A percentile compares a stretch with the other conserved stretches of the same genome.
phyloP scores from a whole-genome alignment of 2,329 filamentous ascomycete genomes.

The Scedosporium minutisporum region DNA sequence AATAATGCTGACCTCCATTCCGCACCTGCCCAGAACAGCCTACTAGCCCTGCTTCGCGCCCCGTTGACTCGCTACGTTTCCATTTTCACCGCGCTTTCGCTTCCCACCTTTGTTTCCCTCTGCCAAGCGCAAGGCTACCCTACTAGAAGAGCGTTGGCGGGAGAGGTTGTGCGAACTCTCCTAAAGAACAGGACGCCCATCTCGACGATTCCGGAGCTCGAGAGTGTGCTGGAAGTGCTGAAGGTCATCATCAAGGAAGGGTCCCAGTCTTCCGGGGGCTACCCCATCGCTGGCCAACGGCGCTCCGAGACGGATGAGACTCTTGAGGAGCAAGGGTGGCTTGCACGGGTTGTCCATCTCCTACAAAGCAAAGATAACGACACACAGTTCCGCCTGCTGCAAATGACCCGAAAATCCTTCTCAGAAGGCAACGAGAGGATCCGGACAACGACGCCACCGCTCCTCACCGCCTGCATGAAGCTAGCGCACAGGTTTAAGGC shows the following conservation, averaged over 20 bases:
- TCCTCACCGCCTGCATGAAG: constrained; percentile 84
- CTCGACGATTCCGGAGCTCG: constrained; percentile 66
- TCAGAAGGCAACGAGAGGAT: constrained; percentile 89
- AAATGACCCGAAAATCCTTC: constrained; percentile 79
- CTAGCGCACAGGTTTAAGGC: constrained; percentile 81
- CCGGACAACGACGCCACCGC: constrained; percentile 85
- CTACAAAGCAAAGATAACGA: constrained; percentile 79
- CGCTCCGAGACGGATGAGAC: constrained; percentile 91
- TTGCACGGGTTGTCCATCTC: constrained; percentile 84
- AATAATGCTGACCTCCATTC: constrained; percentile 96
- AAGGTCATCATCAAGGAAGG: constrained; percentile 92
- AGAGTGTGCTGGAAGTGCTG: constrained; percentile 79
- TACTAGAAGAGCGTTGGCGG: constrained; percentile 81
- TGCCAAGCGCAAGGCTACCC: constrained; percentile 88
- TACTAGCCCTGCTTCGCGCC: constrained; percentile 81
- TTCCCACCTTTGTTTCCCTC: constrained; percentile 85
- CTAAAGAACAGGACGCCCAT: constrained; percentile 75
- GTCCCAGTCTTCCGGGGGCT: constrained; percentile 71
- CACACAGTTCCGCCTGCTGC: constrained; percentile 86
- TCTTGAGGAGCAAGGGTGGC: constrained; percentile 94
- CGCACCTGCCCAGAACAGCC: constrained; percentile 73
- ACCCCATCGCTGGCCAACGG: constrained; percentile 70
- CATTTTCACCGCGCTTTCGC: constrained; percentile 87
- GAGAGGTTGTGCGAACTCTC: constrained; percentile 75
- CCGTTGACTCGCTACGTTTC: constrained; percentile 85